A percentile compares a stretch with the other conserved stretches of the same genome.
Evolutionary conservation across 306 rosid species (phyloP).

Genomic region (Alnus glutinosa): DNA sequence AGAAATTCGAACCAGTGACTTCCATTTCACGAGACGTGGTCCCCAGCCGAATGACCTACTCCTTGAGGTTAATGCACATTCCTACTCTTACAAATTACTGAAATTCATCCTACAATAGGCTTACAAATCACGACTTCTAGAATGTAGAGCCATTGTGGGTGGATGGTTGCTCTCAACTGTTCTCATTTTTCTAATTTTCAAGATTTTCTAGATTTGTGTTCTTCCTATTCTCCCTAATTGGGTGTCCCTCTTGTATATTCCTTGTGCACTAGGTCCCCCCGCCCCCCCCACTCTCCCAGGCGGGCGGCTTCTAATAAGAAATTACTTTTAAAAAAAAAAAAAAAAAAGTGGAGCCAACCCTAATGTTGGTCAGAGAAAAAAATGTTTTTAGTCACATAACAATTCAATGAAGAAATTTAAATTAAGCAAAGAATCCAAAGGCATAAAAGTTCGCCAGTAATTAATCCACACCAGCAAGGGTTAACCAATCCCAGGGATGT

Average conservation of each 20-base stretch:
- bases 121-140: conserved; percentile 1
- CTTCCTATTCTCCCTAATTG: too few relatives aligned
- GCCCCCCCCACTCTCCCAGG: too few relatives aligned
- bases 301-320: too few relatives aligned
- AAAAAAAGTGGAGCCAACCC: neutral
- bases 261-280: too few relatives aligned
- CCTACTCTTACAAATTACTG: neutral
- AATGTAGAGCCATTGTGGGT: neutral
- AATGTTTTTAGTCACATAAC: neutral
- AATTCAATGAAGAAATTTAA: neutral
- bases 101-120: neutral
- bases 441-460: neutral
- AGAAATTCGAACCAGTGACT: too few relatives aligned
- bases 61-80: neutral
- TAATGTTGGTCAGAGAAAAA: neutral
- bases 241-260: too few relatives aligned
- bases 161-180: too few relatives aligned
- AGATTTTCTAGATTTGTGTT: too few relatives aligned
- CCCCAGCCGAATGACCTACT: too few relatives aligned
- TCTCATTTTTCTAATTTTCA: too few relatives aligned
- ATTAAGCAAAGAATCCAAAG: neutral
- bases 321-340: too few relatives aligned
- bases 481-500: neutral
- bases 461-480: neutral
- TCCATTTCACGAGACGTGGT: too few relatives aligned